These are phyloP conservation scores for Aspergillus viridinutans DNA, from an alignment of 2,329 filamentous ascomycete genomes.

Conservation along the genomic window DNA sequence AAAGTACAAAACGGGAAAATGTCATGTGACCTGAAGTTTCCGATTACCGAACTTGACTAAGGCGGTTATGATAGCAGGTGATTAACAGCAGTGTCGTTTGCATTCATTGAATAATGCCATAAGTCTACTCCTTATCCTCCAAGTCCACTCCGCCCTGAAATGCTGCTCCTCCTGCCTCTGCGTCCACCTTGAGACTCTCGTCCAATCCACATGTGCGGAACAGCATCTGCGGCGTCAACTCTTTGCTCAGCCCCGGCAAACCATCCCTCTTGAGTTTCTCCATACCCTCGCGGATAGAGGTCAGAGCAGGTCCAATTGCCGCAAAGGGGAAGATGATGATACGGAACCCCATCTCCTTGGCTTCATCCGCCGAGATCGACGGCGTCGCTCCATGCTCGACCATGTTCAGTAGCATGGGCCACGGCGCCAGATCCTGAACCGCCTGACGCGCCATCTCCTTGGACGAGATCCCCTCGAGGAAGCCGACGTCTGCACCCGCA, in stretches of 20 bases:
- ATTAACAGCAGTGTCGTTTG: not conserved
- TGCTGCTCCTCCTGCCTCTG: conserved; percentile 33
- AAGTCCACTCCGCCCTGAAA: conserved; percentile 31
- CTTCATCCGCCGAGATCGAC: conserved; percentile 35
- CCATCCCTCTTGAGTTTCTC: conserved; percentile 36
- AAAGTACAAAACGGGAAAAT: not conserved
- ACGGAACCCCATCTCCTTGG: conserved; percentile 38
- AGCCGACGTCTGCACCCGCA: conserved; percentile 40
- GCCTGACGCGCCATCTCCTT: conserved; percentile 34
- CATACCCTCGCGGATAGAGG: conserved; percentile 34
- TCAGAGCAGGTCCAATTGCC: conserved; percentile 35
- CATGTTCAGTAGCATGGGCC: conserved; percentile 43
- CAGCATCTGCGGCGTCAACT: conserved; percentile 35
- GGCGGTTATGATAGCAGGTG: no score
- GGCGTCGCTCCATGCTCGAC: conserved; percentile 43
- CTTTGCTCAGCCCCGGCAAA: conserved; percentile 25
- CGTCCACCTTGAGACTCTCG: conserved; percentile 39
- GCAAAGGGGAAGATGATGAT: conserved; percentile 43
- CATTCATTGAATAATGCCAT: no score
- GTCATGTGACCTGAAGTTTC: not conserved
- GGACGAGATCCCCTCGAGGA: conserved; percentile 40
- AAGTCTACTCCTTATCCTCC: conserved; percentile 6
- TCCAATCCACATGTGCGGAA: conserved; percentile 44
- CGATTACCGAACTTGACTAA: not conserved
- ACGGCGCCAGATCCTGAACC: conserved; percentile 34